Evolutionary conservation across 2,329 filamentous ascomycete species (phyloP).

Genomic region (Fonsecaea erecta): DNA sequence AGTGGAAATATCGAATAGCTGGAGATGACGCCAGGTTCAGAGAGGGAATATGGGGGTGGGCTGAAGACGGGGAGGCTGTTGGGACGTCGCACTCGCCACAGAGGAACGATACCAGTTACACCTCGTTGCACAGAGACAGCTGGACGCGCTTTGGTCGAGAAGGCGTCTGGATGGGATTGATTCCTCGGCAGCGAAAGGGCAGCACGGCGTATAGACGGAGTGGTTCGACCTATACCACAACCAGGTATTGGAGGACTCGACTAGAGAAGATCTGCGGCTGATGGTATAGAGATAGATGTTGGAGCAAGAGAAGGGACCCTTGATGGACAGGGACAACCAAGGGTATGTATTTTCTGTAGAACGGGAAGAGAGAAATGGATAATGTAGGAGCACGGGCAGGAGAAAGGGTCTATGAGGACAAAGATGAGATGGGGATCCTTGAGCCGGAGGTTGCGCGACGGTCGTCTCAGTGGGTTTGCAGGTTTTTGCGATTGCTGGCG

Average conservation of each 20-base stretch:
- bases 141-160: background rate
- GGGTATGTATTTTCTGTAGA: constrained; percentile 7
- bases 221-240: background rate
- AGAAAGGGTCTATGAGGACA: constrained; percentile 28
- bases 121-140: background rate
- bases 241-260: constrained; percentile 1
- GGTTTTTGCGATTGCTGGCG: constrained; percentile 14
- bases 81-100: background rate
- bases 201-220: background rate
- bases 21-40: background rate
- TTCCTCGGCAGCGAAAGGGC: background rate
- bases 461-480: constrained; percentile 3
- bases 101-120: background rate
- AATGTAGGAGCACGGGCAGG: constrained; percentile 17
- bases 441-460: constrained; percentile 13
- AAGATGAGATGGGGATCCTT: background rate
- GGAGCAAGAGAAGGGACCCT: constrained; percentile 18
- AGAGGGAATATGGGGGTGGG: background rate
- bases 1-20: background rate
- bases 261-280: constrained; percentile 8
- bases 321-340: constrained; percentile 10
- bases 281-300: constrained; percentile 2
- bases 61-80: background rate
- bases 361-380: constrained; percentile 3
- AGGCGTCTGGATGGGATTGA: background rate